Conservation (phyloP, 176 grass and related monocot genomes). For the Bolboschoenus planiculmis region DNA sequence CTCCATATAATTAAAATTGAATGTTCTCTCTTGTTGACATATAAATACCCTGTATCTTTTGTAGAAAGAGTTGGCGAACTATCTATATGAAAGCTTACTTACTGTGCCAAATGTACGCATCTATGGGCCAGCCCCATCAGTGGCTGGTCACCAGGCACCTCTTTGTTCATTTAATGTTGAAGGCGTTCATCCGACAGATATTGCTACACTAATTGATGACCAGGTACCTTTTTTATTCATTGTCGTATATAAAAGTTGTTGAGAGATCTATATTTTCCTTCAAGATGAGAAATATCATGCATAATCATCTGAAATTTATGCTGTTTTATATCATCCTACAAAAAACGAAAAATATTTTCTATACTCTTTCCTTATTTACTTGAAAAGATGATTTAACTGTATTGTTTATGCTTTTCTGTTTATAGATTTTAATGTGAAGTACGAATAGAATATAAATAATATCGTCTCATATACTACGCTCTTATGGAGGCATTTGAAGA, state of each 20-base stretch:
- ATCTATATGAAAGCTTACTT: slow-evolving; percentile 52
- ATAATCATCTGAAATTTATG: not conserved
- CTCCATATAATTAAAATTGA: not conserved
- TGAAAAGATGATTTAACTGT: not conserved
- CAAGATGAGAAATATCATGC: not conserved
- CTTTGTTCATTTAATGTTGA: slow-evolving; percentile 88
- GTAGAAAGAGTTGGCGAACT: slow-evolving; percentile 35
- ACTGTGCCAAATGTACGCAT: slow-evolving; percentile 59
- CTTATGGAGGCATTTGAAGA: not conserved
- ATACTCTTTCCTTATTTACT: not conserved
- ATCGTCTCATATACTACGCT: too few species aligned
- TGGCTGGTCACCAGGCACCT: slow-evolving; percentile 42
- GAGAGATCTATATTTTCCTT: not conserved
- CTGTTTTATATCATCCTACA: not conserved
- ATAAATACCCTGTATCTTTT: not conserved
- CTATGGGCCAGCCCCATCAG: slow-evolving; percentile 63
- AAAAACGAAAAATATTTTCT: not conserved
- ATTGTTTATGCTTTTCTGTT: not conserved
- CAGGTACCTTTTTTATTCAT: slow-evolving; percentile 45
- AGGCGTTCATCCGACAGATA: slow-evolving; percentile 89
- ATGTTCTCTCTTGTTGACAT: not conserved
- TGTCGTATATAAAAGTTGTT: not conserved
- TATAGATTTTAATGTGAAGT: not conserved
- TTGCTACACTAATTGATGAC: slow-evolving; percentile 75
- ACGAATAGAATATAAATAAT: too few species aligned